Base-by-base conservation (phyloP, 2,329 filamentous ascomycete genomes). In the Westerdykella aurantiaca region DNA sequence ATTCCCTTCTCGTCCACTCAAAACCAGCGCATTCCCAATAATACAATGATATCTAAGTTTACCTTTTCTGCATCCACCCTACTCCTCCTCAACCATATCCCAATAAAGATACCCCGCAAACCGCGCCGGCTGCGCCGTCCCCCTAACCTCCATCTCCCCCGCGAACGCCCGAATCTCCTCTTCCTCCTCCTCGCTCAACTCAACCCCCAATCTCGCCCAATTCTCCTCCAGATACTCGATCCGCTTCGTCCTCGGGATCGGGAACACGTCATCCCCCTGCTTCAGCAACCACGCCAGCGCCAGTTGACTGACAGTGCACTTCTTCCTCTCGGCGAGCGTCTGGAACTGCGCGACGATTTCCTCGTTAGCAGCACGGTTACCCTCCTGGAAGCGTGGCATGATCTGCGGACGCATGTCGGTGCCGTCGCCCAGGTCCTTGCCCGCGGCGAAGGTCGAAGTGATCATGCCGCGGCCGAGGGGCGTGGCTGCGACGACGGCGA, bases 241-340 rank as follows among this genome's bases (percentile, higher is more conserved):
- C 44, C 53, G 60, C 7, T 61, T 65, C 10, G 63, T 67, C 3
- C 76, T 76, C 0, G 75, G 75, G 44, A 77, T 84, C 0, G 82
- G 77, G 52, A 86, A 75, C 64, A 56, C 63, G 43, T 60, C 68
- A 5, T 77, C 74, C 67, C 74, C 67, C 42, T 71, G 67, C 6
- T 55, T 56, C 46, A 68, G 21, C 34, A 69, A 38, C 66, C 68
- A 70, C 6, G 65, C 64, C n/a, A 70, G 46, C 0, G 77, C 75
- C 38, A 86, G 57, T 57, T 87, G 83, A 0, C 72, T 72, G 0
- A 78, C 52, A 0, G 81, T 81, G 37, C 69, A 72, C 3, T 68
- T 72, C 63, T 85, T 83, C 48, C 60, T 51, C 42, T 60, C 53
- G 7, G 66, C 68, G 6, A 70, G 38, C 13, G 49, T 49, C 0